Conservation (phyloP, 2,329 filamentous ascomycete genomes). For the Cladosporium phlei region DNA sequence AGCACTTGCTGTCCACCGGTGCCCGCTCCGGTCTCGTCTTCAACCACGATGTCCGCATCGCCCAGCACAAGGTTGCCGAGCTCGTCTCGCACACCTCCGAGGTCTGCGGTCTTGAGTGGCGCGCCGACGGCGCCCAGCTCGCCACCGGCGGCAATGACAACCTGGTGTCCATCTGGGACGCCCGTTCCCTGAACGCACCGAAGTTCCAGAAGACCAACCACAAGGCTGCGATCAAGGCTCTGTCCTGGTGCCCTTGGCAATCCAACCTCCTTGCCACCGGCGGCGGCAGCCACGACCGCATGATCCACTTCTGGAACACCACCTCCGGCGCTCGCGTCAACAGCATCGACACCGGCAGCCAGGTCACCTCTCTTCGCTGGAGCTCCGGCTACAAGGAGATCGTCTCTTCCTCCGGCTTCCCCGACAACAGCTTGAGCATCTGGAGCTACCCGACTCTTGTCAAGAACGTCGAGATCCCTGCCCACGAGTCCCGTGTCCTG, state of each 20-base stretch:
- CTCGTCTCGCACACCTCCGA: conserved; percentile 96
- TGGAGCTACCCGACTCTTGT: conserved; percentile 98
- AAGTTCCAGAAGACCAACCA: conserved; percentile 99
- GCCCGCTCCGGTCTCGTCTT: conserved; percentile 90
- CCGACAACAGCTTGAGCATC: conserved; percentile 98
- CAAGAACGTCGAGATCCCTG: conserved; percentile 95
- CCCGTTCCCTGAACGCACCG: conserved; percentile 82
- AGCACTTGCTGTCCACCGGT: conserved; percentile 92
- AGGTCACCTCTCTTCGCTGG: conserved; percentile 95
- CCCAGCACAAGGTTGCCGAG: conserved; percentile 96
- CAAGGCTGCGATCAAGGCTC: conserved; percentile 95
- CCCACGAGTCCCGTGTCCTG: conserved; percentile 91
- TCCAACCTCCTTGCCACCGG: conserved; percentile 94
- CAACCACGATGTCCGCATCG: conserved; percentile 98
- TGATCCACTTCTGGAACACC: conserved; percentile 99
- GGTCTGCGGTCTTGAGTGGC: conserved; percentile 97
- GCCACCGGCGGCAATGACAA: conserved; percentile 98
- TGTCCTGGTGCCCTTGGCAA: conserved; percentile 99
- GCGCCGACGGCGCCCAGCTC: conserved; percentile 90
- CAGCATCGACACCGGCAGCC: conserved; percentile 96
- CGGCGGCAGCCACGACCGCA: conserved; percentile 90
- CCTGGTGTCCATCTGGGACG: conserved; percentile 98
- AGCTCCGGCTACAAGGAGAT: conserved; percentile 97
- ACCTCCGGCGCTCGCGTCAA: conserved; percentile 96
- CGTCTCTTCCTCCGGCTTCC: conserved; percentile 94